Percentiles rank a stretch among this genome's conserved stretches.
Evolutionary conservation across 768 basidiomycete genomes (phyloP).

Genomic region (Hypsizygus marmoreus): DNA sequence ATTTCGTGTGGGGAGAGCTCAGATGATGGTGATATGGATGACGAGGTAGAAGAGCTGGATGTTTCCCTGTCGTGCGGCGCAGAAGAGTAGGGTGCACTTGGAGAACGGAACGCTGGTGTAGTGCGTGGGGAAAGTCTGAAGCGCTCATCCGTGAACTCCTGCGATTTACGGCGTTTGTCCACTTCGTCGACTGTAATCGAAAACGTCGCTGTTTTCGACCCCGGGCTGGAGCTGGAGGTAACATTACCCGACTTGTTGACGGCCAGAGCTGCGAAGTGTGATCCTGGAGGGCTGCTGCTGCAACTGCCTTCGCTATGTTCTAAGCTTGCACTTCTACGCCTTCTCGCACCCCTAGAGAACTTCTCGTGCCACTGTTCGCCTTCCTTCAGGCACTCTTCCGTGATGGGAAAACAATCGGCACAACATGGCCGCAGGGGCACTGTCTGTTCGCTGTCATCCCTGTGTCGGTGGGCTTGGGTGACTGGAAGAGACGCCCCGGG

Average conservation of each 20-base stretch:
- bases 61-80: constrained; percentile 6
- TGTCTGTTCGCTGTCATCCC: constrained; percentile 44
- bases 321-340: constrained; percentile 53
- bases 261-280: constrained; percentile 32
- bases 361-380: constrained; percentile 64
- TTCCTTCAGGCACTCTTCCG: constrained; percentile 55
- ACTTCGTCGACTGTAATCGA: constrained; percentile 64
- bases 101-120: constrained; percentile 16
- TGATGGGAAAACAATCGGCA: constrained; percentile 56
- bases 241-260: constrained; percentile 6
- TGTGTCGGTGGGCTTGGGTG: constrained; percentile 34
- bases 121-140: constrained; percentile 14
- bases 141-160: constrained; percentile 30
- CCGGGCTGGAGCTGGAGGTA: constrained; percentile 12
- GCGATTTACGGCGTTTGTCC: constrained; percentile 54
- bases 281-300: constrained; percentile 4
- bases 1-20: constrained; percentile 11
- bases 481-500: constrained; percentile 26
- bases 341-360: constrained; percentile 63
- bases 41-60: constrained; percentile 9
- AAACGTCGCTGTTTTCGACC: constrained; percentile 25
- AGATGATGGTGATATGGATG: constrained; percentile 10
- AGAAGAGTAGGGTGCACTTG: constrained; percentile 15
- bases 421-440: constrained; percentile 77
- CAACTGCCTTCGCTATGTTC: constrained; percentile 31